Evolutionary conservation across 2,329 filamentous ascomycete genomes (phyloP).

Genomic region (Aureobasidium uvarum): DNA sequence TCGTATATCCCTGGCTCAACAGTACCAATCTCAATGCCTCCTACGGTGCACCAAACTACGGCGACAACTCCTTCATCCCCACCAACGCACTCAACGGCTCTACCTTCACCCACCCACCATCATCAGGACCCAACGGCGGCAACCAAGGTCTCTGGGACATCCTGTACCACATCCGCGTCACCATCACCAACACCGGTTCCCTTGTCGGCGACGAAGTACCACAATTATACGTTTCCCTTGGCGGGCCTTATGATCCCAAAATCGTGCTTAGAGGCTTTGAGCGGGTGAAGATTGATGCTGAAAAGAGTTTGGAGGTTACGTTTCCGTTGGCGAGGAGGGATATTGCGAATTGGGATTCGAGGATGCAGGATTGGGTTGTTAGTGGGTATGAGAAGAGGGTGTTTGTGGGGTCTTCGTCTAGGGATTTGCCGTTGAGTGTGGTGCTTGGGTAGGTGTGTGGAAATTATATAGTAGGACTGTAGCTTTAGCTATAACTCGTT

Average conservation of each 20-base stretch:
- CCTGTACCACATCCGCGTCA: constrained; percentile 63
- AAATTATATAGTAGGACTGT: not conserved
- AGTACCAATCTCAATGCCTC: constrained; percentile 57
- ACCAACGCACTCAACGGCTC: constrained; percentile 54
- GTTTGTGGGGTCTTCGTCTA: not conserved
- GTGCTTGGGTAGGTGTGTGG: not conserved
- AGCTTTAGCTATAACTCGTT: too few species aligned
- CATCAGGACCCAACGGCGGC: constrained; percentile 62
- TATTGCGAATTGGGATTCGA: constrained; percentile 78
- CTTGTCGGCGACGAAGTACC: constrained; percentile 65
- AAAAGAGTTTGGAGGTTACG: constrained; percentile 61
- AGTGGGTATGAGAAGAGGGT: not conserved
- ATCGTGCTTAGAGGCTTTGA: constrained; percentile 73
- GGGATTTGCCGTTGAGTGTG: not conserved
- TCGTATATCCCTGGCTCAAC: constrained; percentile 70
- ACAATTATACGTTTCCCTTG: constrained; percentile 74
- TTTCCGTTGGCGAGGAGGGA: constrained; percentile 72
- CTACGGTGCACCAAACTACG: constrained; percentile 60
- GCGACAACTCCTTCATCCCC: constrained; percentile 60
- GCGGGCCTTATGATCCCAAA: constrained; percentile 65
- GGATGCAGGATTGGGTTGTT: constrained; percentile 67
- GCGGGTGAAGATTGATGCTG: constrained; percentile 66
- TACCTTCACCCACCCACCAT: constrained; percentile 57
- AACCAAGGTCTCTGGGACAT: constrained; percentile 65
- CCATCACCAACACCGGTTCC: constrained; percentile 66